phyloP scores from a whole-genome alignment of 2,329 filamentous ascomycete species.

The Paraphaeosphaeria sporulosa region DNA sequence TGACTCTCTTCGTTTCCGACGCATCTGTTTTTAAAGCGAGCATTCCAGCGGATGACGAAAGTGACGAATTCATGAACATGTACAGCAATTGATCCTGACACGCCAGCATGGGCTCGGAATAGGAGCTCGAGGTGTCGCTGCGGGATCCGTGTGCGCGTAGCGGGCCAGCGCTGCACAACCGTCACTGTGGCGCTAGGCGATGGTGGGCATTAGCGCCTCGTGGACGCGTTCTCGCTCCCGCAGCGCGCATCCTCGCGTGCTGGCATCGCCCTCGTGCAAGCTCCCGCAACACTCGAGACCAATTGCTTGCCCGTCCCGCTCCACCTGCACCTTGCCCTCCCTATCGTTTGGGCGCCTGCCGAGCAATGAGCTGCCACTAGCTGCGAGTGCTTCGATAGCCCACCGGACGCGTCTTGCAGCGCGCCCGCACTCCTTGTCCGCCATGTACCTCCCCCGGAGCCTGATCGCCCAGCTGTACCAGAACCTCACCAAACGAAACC shows the following conservation, averaged over 20 bases:
- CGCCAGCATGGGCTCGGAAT: background rate
- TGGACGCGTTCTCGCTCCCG: constrained; percentile 30
- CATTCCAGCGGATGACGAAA: constrained; percentile 8
- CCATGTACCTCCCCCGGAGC: constrained; percentile 92
- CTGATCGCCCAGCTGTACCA: constrained; percentile 91
- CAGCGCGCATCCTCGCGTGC: background rate
- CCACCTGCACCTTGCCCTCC: constrained; percentile 23
- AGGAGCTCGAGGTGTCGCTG: background rate
- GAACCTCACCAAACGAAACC: constrained; percentile 84
- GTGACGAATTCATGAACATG: background rate
- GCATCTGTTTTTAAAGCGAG: constrained; percentile 7
- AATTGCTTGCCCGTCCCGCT: constrained; percentile 31
- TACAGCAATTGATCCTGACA: background rate
- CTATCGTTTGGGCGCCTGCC: constrained; percentile 23
- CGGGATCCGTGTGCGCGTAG: background rate
- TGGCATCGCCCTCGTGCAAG: constrained; percentile 22
- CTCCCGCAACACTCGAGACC: constrained; percentile 32
- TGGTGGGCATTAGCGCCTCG: constrained; percentile 5
- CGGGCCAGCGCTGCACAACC: background rate
- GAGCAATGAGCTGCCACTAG: constrained; percentile 28
- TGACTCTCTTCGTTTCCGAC: background rate
- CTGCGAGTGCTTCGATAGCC: constrained; percentile 22
- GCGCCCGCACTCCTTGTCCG: constrained; percentile 21
- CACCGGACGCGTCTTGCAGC: constrained; percentile 36
- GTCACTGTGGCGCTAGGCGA: constrained; percentile 6